Evolutionary conservation across 352 stramenopile genomes (phyloP).

Genomic region (Aphanomyces euteiches): DNA sequence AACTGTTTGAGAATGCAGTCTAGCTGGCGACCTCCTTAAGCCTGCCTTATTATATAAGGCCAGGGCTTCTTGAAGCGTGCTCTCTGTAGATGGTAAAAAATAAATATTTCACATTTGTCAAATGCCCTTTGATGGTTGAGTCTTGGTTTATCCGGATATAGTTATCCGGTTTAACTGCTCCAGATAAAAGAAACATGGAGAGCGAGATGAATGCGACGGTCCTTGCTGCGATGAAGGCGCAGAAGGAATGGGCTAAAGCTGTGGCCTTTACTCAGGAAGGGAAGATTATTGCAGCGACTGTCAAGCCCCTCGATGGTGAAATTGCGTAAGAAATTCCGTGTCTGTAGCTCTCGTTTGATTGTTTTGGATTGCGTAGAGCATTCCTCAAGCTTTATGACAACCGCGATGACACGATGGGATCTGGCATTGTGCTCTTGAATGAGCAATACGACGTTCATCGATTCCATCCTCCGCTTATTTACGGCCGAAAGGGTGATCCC

Average conservation of each 20-base stretch:
- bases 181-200: conserved; percentile 9
- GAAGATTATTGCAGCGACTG: conserved; percentile 47
- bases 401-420: conserved; percentile 68
- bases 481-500: conserved; percentile 64
- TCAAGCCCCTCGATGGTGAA: conserved; percentile 63
- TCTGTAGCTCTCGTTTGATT: conserved; percentile 27
- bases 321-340: conserved; percentile 38
- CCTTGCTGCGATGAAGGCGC: conserved; percentile 49
- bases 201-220: conserved; percentile 28
- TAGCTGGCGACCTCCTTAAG: too few relatives aligned
- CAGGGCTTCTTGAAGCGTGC: too few relatives aligned
- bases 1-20: too few relatives aligned
- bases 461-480: conserved; percentile 74
- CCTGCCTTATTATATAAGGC: too few relatives aligned
- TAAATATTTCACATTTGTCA: too few relatives aligned
- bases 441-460: conserved; percentile 84
- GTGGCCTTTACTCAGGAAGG: conserved; percentile 61
- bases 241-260: conserved; percentile 65
- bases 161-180: not conserved
- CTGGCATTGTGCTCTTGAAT: conserved; percentile 60
- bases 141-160: not conserved
- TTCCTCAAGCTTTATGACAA: conserved; percentile 71
- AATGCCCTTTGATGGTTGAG: not conserved
- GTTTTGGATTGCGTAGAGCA: conserved; percentile 20
- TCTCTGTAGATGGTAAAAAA: too few relatives aligned